Base-by-base conservation (phyloP, 139 green algal species). In the Tetratostichococcus sp. region DNA sequence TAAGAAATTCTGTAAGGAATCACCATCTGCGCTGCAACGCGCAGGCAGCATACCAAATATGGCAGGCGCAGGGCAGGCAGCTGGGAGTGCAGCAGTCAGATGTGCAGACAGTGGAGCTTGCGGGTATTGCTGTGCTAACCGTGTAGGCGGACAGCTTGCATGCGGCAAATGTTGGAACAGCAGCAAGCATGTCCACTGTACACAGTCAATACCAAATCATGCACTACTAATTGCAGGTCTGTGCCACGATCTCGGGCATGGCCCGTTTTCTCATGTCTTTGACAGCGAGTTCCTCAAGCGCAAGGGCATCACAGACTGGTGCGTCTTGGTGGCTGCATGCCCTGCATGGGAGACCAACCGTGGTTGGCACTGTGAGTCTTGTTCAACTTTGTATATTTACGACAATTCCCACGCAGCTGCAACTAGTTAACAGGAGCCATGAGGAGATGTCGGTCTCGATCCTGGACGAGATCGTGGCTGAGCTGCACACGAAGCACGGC, bases 231-330 rank as follows among this genome's bases (percentile, higher is more conserved):
- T 28, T 75, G 84, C 91, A 85, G 94, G 94, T 0, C 81, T 97
- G 62, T 95, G 88, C 62, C 94, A 98, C 70, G 94, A 98, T 79
- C 73, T 98, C 39, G 94, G 94, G 22, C 94, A 98, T 79, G 94
- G 92, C 1, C 94, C 94, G 28, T 98, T 97, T 79, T 87, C 69
- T 42, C 94, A 98, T 75, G 88, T 94, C 16, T 97, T 93, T 71
- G 93, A 97, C 30, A 81, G 87, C 33, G 84, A 89, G 67, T 86
- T 97, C 65, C 76, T 95, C 42, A 73, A 74, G 17, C 69, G 50
- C 39, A 85, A 81, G 43, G 83, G 86, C 31, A 80, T 91, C 43
- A 73, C 69, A 14, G 76, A 78, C 70, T 88, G 85, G 85, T 74
- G 22, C 19, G 67, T 5, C n/a, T n/a, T n/a, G n/a, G n/a, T n/a